A percentile compares a stretch with the other conserved stretches of the same genome.
Conservation (phyloP, 768 basidiomycete genomes). For the Hygrophoropsis aurantiaca region DNA sequence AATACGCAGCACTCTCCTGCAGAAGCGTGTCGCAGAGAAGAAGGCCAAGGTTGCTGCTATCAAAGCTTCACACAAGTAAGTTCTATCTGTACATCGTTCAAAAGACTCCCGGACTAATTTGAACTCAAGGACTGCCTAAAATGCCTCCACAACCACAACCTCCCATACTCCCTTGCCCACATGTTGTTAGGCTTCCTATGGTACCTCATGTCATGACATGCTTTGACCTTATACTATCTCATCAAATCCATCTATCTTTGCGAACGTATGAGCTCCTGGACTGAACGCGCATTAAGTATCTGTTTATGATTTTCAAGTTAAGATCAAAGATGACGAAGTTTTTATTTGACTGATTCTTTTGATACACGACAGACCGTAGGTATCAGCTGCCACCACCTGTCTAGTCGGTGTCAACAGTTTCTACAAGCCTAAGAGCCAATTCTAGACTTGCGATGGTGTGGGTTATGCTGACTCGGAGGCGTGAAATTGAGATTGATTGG, state of each 20-base stretch:
- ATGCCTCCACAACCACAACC: conserved; percentile 2
- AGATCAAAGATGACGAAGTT: too few relatives aligned
- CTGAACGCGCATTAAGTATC: too few relatives aligned
- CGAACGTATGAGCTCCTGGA: too few relatives aligned
- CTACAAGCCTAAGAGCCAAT: too few relatives aligned
- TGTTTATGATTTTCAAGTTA: too few relatives aligned
- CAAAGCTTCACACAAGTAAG: conserved; percentile 80
- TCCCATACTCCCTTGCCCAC: conserved; percentile 1
- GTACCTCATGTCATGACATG: conserved; percentile 10
- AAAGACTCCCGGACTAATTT: background rate
- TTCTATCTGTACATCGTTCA: conserved; percentile 1
- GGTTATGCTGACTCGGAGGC: too few relatives aligned
- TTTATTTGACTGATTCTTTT: too few relatives aligned
- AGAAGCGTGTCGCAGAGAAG: conserved; percentile 91
- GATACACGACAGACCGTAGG: too few relatives aligned
- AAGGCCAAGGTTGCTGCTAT: conserved; percentile 87
- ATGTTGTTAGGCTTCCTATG: conserved; percentile 9
- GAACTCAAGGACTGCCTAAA: conserved; percentile 8
- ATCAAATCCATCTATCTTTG: conserved; percentile 4
- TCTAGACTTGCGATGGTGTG: too few relatives aligned
- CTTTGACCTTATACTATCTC: conserved; percentile 11
- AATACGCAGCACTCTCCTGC: conserved; percentile 59
- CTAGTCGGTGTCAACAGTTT: too few relatives aligned
- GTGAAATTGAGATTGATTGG: too few relatives aligned
- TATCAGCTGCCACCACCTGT: too few relatives aligned